Conservation (phyloP, 768 basidiomycete species). For the Lactarius hengduanensis region DNA sequence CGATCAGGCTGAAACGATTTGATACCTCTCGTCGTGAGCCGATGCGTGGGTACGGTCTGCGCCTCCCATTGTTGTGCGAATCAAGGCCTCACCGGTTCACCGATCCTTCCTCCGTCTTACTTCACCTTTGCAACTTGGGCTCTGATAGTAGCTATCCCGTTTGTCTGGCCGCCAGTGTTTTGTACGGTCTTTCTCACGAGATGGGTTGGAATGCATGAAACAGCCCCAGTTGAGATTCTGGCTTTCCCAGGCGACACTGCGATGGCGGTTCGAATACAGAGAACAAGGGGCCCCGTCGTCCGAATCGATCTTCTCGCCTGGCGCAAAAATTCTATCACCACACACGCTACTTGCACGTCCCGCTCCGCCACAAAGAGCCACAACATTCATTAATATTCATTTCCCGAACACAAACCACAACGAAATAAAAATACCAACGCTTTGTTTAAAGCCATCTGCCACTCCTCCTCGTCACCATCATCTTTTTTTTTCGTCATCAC, state of each 20-base stretch:
- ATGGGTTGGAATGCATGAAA: neutral
- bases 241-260: neutral
- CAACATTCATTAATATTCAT: neutral
- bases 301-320: slow-evolving; percentile 5
- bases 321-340: slow-evolving; percentile 6
- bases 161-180: no score
- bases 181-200: neutral
- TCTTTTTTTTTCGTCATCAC: neutral
- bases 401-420: neutral
- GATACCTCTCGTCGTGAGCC: no score
- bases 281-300: neutral
- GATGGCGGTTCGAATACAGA: neutral
- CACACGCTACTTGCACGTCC: neutral
- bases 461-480: no score
- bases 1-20: no score
- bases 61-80: no score
- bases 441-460: neutral
- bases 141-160: no score
- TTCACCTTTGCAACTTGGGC: no score
- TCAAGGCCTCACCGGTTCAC: no score
- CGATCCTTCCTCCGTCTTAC: no score
- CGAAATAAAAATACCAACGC: neutral
- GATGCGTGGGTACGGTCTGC: no score
- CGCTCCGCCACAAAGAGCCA: slow-evolving; percentile 1
- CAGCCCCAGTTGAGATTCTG: neutral